Evolutionary conservation across 495 filamentous ascomycete species (phyloP).

Genomic region (Penicillium paxilli): DNA sequence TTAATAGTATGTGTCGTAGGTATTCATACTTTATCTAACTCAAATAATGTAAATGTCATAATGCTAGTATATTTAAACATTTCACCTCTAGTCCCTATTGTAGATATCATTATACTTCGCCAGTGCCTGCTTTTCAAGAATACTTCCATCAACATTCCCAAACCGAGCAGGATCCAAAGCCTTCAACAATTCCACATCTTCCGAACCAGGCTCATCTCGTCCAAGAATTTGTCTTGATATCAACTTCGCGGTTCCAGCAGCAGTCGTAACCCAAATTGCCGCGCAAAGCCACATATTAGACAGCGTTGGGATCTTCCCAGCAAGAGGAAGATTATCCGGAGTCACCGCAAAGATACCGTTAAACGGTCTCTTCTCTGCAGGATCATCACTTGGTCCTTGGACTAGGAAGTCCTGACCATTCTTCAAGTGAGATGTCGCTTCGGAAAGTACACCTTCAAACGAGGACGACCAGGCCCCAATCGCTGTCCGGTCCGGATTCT

Average conservation of each 20-base stretch:
- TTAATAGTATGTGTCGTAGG: no score
- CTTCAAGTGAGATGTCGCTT: conserved; percentile 17
- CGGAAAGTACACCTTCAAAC: conserved; percentile 28
- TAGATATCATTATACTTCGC: conserved; percentile 37
- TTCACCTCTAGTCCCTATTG: conserved; percentile 9
- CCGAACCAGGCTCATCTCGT: background rate
- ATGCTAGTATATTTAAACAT: no score
- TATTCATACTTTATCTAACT: no score
- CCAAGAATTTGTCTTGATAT: conserved; percentile 23
- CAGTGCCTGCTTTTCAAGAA: conserved; percentile 24
- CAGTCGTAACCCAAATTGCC: conserved; percentile 39
- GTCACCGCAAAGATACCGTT: conserved; percentile 41
- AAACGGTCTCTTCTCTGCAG: conserved; percentile 18
- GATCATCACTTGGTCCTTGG: background rate
- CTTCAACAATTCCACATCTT: conserved; percentile 19
- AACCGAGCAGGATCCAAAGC: conserved; percentile 31
- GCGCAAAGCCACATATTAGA: conserved; percentile 31
- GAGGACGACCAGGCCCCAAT: conserved; percentile 27
- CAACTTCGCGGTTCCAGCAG: conserved; percentile 34
- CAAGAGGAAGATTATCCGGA: conserved; percentile 37
- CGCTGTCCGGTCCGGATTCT: conserved; percentile 20
- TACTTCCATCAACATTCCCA: conserved; percentile 18
- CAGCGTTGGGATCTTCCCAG: conserved; percentile 21
- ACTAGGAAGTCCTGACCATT: conserved; percentile 14
- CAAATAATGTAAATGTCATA: no score